These are phyloP conservation scores for Malassezia nana DNA, from an alignment of 1,284 basidiomycete genomes.

Conservation along the genomic window DNA sequence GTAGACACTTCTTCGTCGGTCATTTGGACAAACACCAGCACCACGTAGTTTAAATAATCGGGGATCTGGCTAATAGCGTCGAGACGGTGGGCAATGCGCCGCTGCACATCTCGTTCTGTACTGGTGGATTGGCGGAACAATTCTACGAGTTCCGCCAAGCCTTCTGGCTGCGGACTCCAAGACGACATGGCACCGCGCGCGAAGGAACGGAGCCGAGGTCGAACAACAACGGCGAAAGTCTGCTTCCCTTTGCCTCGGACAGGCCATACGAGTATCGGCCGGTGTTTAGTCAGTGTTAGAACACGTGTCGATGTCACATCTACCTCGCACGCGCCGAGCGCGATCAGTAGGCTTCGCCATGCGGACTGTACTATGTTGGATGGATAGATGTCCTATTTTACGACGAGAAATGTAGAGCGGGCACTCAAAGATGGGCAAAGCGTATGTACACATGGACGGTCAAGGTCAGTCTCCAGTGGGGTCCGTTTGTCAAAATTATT, in stretches of 20 bases:
- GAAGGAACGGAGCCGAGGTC: neutral
- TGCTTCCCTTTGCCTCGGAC: neutral
- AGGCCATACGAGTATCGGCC: neutral
- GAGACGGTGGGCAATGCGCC: constrained; percentile 38
- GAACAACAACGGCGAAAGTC: neutral
- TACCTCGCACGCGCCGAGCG: neutral
- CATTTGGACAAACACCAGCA: constrained; percentile 73
- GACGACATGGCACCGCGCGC: constrained; percentile 18
- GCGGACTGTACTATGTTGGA: no score
- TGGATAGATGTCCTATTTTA: no score
- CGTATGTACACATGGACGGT: no score
- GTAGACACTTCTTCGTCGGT: constrained; percentile 77
- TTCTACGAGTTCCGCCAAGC: constrained; percentile 35
- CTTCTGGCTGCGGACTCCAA: constrained; percentile 38
- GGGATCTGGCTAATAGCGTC: constrained; percentile 38
- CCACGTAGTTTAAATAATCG: constrained; percentile 83
- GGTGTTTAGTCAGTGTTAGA: neutral
- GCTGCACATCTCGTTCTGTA: constrained; percentile 34
- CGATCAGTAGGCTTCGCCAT: no score
- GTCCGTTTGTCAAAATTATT: no score
- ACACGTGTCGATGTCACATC: neutral
- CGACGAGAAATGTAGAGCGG: no score
- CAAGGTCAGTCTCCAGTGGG: no score
- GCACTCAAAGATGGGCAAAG: no score
- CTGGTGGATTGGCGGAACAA: constrained; percentile 41